Base-by-base conservation (phyloP, 768 basidiomycete species). In the Leucocoprinus leucothites region DNA sequence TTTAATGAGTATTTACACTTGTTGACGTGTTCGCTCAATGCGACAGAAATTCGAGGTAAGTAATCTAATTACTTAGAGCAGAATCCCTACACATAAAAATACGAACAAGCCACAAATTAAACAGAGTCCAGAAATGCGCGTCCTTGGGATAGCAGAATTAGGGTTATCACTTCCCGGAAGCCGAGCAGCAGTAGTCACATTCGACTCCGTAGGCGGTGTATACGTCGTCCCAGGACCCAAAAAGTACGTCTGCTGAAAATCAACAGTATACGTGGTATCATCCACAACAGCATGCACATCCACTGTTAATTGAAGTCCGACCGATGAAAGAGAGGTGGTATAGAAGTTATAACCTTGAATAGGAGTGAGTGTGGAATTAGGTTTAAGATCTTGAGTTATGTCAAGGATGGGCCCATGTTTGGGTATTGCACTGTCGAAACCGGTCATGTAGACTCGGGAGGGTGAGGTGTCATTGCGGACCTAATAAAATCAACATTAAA, bases 201-300 rank as follows among this genome's bases (percentile, higher is more conserved):
- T 45, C 24, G 52, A 53, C 13, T 11, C 21, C 11, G 53, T 59
- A 9, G 60, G 58, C 11, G 50, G 56, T 3, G 50, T 59, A 51
- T 48, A 61, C 8, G 63, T 58, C 6, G 42, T 47, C 11, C 43
- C 48, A 25, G 43, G 43, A 22, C 54, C 54, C 42, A 64, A 24
- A 45, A 57, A 58, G 41, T 56, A 60, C 4, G 59, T 58, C 26
- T 60, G 63, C 55, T 45, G 38, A 28, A 60, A 61, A 28, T 58
- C 58, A 42, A 57, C 57, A 28, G 57, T 54, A 22, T 52, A 53
- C 1, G 55, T 55, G 1, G 21, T 38, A 22, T 47, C 57, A 47
- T 57, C 56, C 19, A 55, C 21, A n/a, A 56, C 54, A 18, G 46
- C 52, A 18, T 60, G 54, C 6, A 60, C 40, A n/a, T 31, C 31